Evolutionary conservation across 768 basidiomycete species (phyloP), one percentile per base, ranked within the genome.

Genomic region (Phanerochaete carnosa): DNA sequence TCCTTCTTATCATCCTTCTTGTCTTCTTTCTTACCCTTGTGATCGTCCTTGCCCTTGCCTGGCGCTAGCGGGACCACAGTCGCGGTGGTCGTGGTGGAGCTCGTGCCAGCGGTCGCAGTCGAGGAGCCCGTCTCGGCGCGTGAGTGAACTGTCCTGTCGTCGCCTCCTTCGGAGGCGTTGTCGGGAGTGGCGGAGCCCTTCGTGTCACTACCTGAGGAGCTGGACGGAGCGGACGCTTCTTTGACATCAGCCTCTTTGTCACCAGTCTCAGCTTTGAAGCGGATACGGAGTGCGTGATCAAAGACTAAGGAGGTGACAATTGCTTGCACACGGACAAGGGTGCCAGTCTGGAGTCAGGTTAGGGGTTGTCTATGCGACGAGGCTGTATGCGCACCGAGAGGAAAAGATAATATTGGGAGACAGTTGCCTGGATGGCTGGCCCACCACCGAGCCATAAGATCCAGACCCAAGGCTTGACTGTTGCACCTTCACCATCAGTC

Each of bases 381-480:
- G 7, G 29, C 22, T n/a, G 25, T 3, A 16, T 11, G 59, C 71
- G 50, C 26, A 75, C 73, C 23, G 69, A 59, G 25, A 71, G 61
- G 63, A 75, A 84, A 35, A 79, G 73, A 64, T 87, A 89, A 71
- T 77, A 79, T 63, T 90, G 84, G 58, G 80, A 77, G 29, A 73
- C 64, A 9, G 87, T 29, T 5, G 80, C 73, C 15, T 69, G 73
- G 12, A 79, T 0, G 4, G 76, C 67, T 12, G 84, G 81, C 15
- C 82, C 84, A 5, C 80, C 50, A 62, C 84, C 79, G 13, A 86
- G 73, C 67, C 74, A 73, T 0, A 72, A 32, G 16, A 90, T 80
- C 88, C 89, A 91, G 6, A 90, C 80, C 83, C 88, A 89, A 0
- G 89, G 89, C 32, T 80, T 79, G 30, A 87, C 70, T 8, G 71